Percentiles rank a stretch among this genome's conserved stretches.
Evolutionary conservation across 2,329 filamentous ascomycete species (phyloP).

Genomic region (Fusarium pilosicola): DNA sequence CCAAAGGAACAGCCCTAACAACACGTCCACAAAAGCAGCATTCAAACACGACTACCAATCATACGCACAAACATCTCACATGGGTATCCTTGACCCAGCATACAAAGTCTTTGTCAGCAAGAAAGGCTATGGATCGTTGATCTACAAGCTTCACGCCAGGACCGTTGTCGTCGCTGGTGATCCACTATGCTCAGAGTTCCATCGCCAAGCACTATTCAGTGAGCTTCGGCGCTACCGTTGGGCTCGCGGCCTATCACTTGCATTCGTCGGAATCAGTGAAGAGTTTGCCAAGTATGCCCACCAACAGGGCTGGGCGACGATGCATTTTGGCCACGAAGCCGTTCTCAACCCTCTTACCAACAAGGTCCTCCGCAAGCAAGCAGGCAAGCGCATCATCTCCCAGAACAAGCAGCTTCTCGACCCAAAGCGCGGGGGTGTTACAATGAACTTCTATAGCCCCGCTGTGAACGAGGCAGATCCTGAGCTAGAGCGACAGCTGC

Average conservation of each 20-base stretch:
- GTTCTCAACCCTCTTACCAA: conserved; percentile 10
- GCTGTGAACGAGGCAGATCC: not conserved
- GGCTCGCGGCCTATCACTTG: not conserved
- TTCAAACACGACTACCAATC: not conserved
- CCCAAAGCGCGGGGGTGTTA: not conserved
- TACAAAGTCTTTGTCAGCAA: conserved; percentile 8
- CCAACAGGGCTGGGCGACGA: not conserved
- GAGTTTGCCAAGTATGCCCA: conserved; percentile 2
- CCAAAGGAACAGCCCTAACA: not conserved
- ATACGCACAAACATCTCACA: conserved; percentile 14
- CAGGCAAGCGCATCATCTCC: conserved; percentile 9
- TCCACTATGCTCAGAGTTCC: not conserved
- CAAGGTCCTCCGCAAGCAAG: not conserved
- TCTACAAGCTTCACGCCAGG: conserved; percentile 5
- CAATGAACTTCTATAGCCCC: not conserved
- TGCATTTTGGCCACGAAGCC: conserved; percentile 6
- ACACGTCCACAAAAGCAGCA: not conserved
- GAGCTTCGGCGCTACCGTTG: not conserved
- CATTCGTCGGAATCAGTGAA: not conserved
- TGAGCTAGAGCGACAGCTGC: not conserved
- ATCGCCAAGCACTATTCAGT: not conserved
- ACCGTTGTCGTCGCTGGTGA: conserved; percentile 1
- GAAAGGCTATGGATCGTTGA: not conserved
- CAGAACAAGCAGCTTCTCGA: conserved; percentile 15
- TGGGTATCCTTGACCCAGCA: conserved; percentile 13